Percentiles rank a stretch among this genome's conserved stretches.
phyloP scores from a whole-genome alignment of 345 rosid genomes.

The Combretum micranthum region DNA sequence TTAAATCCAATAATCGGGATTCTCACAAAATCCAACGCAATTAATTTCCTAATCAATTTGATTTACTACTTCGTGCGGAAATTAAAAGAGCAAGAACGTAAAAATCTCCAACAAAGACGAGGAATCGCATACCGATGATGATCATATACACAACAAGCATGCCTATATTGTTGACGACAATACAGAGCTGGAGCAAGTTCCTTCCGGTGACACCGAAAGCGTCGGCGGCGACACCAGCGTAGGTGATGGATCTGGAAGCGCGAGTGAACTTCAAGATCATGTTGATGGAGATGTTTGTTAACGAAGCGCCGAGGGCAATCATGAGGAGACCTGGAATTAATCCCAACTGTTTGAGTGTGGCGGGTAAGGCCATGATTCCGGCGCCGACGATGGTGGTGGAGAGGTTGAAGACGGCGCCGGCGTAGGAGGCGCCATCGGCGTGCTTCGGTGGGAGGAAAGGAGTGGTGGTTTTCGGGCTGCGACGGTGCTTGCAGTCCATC shows the following conservation, averaged over 20 bases:
- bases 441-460: conserved; percentile 36
- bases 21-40: too few relatives aligned
- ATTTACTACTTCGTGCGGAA: not conserved
- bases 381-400: conserved; percentile 64
- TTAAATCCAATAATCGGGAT: too few relatives aligned
- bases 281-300: conserved; percentile 45
- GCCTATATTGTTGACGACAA: conserved; percentile 55
- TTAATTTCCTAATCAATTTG: too few relatives aligned
- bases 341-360: conserved; percentile 50
- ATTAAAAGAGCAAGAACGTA: not conserved
- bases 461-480: conserved; percentile 21
- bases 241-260: conserved; percentile 45
- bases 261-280: conserved; percentile 44
- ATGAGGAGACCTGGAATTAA: conserved; percentile 38
- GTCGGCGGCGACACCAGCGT: conserved; percentile 43
- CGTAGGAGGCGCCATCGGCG: conserved; percentile 45
- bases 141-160: conserved; percentile 64
- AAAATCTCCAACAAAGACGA: not conserved
- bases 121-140: conserved; percentile 35
- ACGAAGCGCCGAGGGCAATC: conserved; percentile 34
- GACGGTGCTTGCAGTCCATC: conserved; percentile 34
- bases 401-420: conserved; percentile 58
- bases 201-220: conserved; percentile 43
- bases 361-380: conserved; percentile 68
- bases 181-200: conserved; percentile 43